Base-by-base conservation (phyloP, 768 basidiomycete genomes). In the Trametopsis cervina region DNA sequence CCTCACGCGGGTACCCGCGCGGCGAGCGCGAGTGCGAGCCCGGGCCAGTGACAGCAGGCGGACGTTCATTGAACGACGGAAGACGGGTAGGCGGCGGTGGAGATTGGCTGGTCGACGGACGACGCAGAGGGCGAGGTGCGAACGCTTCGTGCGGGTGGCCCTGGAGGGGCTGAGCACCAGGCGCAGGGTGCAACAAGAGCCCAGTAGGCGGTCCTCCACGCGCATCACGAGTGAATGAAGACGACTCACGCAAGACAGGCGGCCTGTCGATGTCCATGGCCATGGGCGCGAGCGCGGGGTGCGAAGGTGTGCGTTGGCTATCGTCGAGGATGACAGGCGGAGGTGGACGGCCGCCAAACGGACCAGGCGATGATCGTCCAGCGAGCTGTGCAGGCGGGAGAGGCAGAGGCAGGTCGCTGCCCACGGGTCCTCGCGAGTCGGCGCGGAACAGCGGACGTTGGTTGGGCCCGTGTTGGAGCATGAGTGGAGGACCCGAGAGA, bases 241-340 rank as follows among this genome's bases (percentile, higher is more conserved):
- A 51, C 2, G 54, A 55, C 29, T 60, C 55, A 49, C 75, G 78
- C 49, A 72, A 66, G 9, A 41, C 10, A 9, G 62, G 62, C 21
- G 50, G 60, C 33, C 66, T 55, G 46, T 66, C 65, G 42, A 64
- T 61, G n/a, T 66, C 75, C 88, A 91, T 91, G n/a, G n/a, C 75
- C 29, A 33, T 33, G 0, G 88, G 87, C 4, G 87, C 88, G 20
- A 91, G 70, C 2, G 77, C 83, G 0, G 84, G 78, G 52, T 86
- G 85, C 3, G 79, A 76, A 7, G 77, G 76, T 4, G 44, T 60
- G 46, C 86, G 85, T n/a, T 84, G 76, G 6, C 70, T 71, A 56
- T 90, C 89, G 51, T 89, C 87, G 7, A 90, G 66, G 44, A 86
- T 74, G 35, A 90, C 83, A 10, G 89, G 88, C 4, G 89, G 88